Evolutionary conservation across 1,284 basidiomycete species (phyloP).

Genomic region (Tremellales sp.): DNA sequence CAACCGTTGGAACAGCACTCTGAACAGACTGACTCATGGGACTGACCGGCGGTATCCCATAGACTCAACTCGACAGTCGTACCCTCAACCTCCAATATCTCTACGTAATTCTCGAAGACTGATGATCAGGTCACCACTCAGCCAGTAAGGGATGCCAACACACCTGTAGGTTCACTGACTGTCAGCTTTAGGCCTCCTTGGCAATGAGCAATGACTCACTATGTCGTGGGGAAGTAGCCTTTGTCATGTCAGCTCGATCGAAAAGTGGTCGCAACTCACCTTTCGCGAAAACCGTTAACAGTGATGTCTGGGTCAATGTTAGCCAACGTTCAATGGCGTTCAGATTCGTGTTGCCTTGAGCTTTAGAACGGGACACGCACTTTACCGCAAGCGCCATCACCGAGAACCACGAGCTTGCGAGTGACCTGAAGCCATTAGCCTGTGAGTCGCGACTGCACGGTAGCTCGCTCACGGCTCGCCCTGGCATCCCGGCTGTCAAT

Average conservation of each 20-base stretch:
- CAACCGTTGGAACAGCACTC: slow-evolving; percentile 2
- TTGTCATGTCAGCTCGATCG: neutral
- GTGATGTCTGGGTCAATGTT: slow-evolving; percentile 74
- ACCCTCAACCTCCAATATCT: slow-evolving; percentile 75
- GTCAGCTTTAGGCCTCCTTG: neutral
- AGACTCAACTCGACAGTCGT: slow-evolving; percentile 81
- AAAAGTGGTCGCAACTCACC: too few relatives aligned
- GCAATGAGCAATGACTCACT: slow-evolving; percentile 23
- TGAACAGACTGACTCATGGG: slow-evolving; percentile 6
- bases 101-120: slow-evolving; percentile 87
- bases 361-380: slow-evolving; percentile 18
- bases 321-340: too few relatives aligned
- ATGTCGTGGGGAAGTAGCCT: slow-evolving; percentile 44
- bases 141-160: neutral
- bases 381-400: slow-evolving; percentile 86
- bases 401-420: slow-evolving; percentile 75
- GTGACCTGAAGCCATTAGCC: slow-evolving; percentile 47
- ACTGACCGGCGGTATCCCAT: slow-evolving; percentile 92
- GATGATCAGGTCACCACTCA: too few relatives aligned
- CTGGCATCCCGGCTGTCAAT: neutral
- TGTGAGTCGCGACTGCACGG: too few relatives aligned
- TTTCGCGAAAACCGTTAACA: slow-evolving; percentile 49
- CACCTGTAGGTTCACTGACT: slow-evolving; percentile 71
- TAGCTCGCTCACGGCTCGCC: neutral
- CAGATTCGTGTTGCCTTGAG: slow-evolving; percentile 42